Evolutionary conservation across 2,329 filamentous ascomycete species (phyloP).

Genomic region (Aphanocladium album): DNA sequence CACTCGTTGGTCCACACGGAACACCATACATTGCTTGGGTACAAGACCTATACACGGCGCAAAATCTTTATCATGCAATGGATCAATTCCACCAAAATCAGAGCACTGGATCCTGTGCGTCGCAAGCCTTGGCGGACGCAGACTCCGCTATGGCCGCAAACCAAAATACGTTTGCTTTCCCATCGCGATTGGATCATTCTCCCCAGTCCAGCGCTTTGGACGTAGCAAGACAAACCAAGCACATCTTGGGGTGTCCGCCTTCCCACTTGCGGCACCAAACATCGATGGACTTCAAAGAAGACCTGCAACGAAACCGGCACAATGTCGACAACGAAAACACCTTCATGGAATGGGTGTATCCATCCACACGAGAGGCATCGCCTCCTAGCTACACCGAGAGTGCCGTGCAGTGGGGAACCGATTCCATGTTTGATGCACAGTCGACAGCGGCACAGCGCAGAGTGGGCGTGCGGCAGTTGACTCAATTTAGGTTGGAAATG

Average conservation of each 20-base stretch:
- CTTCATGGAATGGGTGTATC: conserved; percentile 8
- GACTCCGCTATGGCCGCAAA: background rate
- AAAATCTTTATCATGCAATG: background rate
- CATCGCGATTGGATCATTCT: background rate
- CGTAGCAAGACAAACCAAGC: background rate
- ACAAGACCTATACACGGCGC: background rate
- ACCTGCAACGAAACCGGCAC: background rate
- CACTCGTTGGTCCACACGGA: background rate
- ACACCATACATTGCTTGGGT: conserved; percentile 1
- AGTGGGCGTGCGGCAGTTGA: conserved; percentile 5
- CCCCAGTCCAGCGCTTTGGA: background rate
- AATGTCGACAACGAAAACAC: background rate
- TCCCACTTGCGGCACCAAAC: conserved; percentile 8
- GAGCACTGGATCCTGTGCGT: background rate
- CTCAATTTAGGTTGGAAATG: conserved; percentile 3
- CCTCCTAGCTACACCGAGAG: background rate
- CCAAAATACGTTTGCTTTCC: background rate
- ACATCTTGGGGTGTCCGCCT: background rate
- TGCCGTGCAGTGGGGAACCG: conserved; percentile 6
- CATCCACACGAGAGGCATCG: background rate
- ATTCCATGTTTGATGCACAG: conserved; percentile 3
- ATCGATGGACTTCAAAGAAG: conserved; percentile 8
- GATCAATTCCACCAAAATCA: background rate
- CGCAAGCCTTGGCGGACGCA: background rate
- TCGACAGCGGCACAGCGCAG: background rate